Base-by-base conservation (phyloP, 1,284 basidiomycete genomes). In the Puccinia hordei region DNA sequence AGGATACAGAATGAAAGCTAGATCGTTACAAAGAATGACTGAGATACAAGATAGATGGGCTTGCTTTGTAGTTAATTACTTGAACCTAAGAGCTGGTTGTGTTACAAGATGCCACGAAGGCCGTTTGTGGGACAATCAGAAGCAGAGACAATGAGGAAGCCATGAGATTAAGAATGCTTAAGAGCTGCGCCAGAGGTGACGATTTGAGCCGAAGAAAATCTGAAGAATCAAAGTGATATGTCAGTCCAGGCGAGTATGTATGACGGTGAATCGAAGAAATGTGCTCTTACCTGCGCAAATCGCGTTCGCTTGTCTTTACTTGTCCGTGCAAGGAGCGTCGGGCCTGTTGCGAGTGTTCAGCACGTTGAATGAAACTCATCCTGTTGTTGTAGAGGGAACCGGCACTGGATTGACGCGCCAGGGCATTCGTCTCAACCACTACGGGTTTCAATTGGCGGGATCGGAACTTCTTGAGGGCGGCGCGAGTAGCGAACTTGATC, bases 381-480 rank as follows among this genome's bases (percentile, higher is more conserved):
- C 94, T 93, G 87, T 95, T 95, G 80, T 90, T 92, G 90, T 98
- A 98, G 85, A 97, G 87, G 63, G 92, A 93, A 71, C 92, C 93
- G 24, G 91, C 92, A 51, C 90, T 92, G 84, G 95, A 93, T 13
- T 49, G 95, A 83, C 92, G 90, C 69, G 92, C 95, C 84, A 93
- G 91, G 46, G 89, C 89, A 3, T 53, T 46, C 3, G 63, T 19
- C 22, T 44, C 66, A 1, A 8, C 38, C n/a, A 33, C 33, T 2
- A 38, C 19, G 91, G 92, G 57, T 82, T 61, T 35, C 24, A 53
- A 12, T 72, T 72, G 69, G 19, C 51, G 69, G 30, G 75, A 66
- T 66, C 87, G 68, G 90, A 91, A 89, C 95, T 95, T 92, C 51
- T 68, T 77, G 49, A 77, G 41, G 10, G 57, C 15, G 44, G 75